These are phyloP conservation scores for Sabuloglossum arenarium DNA, from an alignment of 495 filamentous ascomycete genomes.

Conservation along the genomic window DNA sequence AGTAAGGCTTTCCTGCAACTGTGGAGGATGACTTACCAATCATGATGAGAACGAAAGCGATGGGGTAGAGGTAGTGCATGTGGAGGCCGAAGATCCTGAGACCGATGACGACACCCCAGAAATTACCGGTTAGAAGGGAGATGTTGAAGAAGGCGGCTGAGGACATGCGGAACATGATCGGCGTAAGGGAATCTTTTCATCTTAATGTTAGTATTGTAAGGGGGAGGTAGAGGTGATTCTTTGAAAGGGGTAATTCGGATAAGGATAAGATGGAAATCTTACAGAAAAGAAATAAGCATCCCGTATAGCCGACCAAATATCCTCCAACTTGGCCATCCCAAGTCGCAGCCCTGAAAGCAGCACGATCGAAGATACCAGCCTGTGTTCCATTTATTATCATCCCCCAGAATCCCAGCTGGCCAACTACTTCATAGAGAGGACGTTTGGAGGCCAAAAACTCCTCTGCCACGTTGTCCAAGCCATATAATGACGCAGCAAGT, in stretches of 20 bases:
- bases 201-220: not conserved
- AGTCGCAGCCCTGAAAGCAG: constrained; percentile 39
- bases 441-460: constrained; percentile 78
- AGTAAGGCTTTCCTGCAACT: not conserved
- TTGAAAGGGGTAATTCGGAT: not conserved
- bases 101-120: constrained; percentile 90
- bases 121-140: constrained; percentile 80
- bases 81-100: constrained; percentile 59
- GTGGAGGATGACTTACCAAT: constrained; percentile 42
- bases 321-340: constrained; percentile 53
- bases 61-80: constrained; percentile 83
- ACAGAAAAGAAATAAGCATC: constrained; percentile 61
- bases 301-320: constrained; percentile 72
- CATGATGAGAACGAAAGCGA: constrained; percentile 84
- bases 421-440: constrained; percentile 84
- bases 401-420: constrained; percentile 75
- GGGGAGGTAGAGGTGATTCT: not conserved
- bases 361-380: constrained; percentile 73
- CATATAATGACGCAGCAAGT: constrained; percentile 77
- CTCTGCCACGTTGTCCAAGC: constrained; percentile 71
- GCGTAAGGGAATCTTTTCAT: constrained; percentile 43
- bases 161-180: constrained; percentile 69
- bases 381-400: constrained; percentile 83
- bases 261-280: not conserved
- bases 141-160: constrained; percentile 94